phyloP scores from a whole-genome alignment of 202 grass and related monocot species.

The Schoenoplectus tabernaemontani region DNA sequence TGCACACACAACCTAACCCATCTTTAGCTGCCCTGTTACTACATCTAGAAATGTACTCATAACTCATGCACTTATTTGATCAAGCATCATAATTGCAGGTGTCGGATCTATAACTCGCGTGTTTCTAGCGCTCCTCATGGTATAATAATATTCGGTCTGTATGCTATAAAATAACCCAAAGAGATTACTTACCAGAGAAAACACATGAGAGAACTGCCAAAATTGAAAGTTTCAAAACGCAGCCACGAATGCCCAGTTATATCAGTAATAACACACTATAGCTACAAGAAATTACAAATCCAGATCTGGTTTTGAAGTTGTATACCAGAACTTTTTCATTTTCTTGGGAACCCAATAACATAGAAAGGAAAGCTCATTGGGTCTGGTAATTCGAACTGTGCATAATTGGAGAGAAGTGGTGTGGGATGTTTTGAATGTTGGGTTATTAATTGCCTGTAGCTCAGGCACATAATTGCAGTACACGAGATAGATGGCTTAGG shows the following conservation, averaged over 20 bases:
- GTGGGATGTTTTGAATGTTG: no score
- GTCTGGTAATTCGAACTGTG: no score
- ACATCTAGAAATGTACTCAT: neutral
- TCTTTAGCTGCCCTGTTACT: conserved; percentile 8
- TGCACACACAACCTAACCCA: neutral
- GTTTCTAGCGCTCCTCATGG: neutral
- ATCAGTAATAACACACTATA: neutral
- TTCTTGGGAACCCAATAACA: no score
- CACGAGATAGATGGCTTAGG: no score
- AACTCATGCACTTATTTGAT: conserved; percentile 18
- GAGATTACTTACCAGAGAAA: neutral
- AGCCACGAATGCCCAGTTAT: neutral
- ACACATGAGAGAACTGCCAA: neutral
- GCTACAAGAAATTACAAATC: neutral
- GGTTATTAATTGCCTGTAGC: no score
- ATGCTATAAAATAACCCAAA: neutral
- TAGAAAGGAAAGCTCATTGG: no score
- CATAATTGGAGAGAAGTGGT: no score
- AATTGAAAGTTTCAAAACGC: neutral
- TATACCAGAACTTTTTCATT: no score
- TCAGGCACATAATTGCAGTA: no score
- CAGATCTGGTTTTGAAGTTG: no score
- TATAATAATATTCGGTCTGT: neutral
- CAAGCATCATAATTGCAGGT: conserved; percentile 20
- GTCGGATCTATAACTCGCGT: conserved; percentile 15